Percentiles rank a stretch among this genome's conserved stretches.
These are phyloP conservation scores for Penicillium canescens DNA, from an alignment of 495 filamentous ascomycete species.

Conservation along the genomic window DNA sequence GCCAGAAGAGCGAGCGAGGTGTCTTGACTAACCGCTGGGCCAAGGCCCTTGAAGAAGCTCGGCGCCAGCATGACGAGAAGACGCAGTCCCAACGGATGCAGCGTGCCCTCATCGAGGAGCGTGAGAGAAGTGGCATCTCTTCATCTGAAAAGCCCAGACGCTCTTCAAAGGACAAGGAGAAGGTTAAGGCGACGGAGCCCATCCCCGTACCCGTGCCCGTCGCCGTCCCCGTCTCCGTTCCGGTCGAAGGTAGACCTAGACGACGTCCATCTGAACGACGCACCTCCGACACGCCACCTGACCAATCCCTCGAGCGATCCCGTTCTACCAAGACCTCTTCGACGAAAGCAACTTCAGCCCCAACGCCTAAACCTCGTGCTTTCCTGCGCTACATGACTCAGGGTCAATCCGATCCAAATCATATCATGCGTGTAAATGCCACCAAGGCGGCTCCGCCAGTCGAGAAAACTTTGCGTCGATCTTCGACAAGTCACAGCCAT, in stretches of 20 bases:
- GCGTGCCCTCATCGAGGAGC: constrained; percentile 22
- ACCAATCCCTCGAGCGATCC: constrained; percentile 11
- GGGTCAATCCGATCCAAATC: constrained; percentile 37
- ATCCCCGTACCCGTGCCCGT: no score
- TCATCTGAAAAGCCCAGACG: constrained; percentile 16
- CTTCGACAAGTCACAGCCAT: constrained; percentile 33
- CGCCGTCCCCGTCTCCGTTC: no score
- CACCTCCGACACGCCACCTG: constrained; percentile 15
- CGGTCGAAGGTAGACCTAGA: constrained; percentile 19
- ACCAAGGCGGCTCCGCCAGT: constrained; percentile 31
- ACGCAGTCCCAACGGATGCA: constrained; percentile 15
- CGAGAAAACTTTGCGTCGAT: constrained; percentile 25
- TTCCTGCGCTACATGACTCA: constrained; percentile 45
- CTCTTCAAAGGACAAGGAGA: constrained; percentile 18
- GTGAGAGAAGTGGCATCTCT: constrained; percentile 17
- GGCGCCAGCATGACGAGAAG: constrained; percentile 41
- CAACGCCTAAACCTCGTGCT: constrained; percentile 27
- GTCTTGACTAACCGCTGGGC: constrained; percentile 41
- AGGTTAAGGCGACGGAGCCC: constrained; percentile 2
- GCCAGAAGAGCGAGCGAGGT: constrained; percentile 38
- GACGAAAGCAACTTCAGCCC: constrained; percentile 27
- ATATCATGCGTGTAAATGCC: constrained; percentile 36
- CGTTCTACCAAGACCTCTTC: constrained; percentile 22
- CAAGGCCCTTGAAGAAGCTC: constrained; percentile 40
- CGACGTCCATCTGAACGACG: constrained; percentile 33